Conservation (phyloP, 176 grass and related monocot species). For the Zea luxurians region DNA sequence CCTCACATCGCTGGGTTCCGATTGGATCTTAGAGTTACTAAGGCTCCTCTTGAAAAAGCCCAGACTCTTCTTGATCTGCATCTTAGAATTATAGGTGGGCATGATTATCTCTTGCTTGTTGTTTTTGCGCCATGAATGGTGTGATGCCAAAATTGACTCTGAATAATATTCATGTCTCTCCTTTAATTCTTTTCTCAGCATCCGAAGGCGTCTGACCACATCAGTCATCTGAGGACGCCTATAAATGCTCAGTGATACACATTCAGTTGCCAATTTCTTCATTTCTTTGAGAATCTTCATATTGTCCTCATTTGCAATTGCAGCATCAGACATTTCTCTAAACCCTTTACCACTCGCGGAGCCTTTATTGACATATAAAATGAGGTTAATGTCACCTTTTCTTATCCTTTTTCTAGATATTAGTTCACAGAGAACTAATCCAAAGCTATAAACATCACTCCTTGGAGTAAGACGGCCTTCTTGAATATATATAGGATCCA, state of each 20-base stretch:
- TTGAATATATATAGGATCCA: constrained; percentile 25
- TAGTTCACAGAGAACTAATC: constrained; percentile 34
- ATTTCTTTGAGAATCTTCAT: constrained; percentile 20
- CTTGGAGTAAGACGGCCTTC: constrained; percentile 7
- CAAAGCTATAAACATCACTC: constrained; percentile 40
- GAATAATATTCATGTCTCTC: neutral
- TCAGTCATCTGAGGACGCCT: constrained; percentile 26
- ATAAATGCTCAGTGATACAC: neutral
- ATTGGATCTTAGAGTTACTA: neutral
- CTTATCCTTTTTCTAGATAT: constrained; percentile 27
- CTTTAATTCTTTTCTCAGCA: neutral
- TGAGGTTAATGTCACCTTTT: constrained; percentile 12
- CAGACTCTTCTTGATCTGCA: neutral
- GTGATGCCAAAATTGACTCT: neutral
- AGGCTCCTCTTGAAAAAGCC: neutral
- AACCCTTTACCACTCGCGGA: neutral
- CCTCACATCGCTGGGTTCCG: neutral
- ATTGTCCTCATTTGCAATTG: constrained; percentile 1
- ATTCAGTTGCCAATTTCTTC: constrained; percentile 14
- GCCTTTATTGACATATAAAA: neutral
- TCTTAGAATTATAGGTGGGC: constrained; percentile 6
- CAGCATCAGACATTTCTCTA: constrained; percentile 20
- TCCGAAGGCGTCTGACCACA: constrained; percentile 8
- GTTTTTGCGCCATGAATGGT: neutral
- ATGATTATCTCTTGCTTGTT: neutral